Evolutionary conservation across 495 filamentous ascomycete species (phyloP).

Genomic region (Geoglossum glabrum): DNA sequence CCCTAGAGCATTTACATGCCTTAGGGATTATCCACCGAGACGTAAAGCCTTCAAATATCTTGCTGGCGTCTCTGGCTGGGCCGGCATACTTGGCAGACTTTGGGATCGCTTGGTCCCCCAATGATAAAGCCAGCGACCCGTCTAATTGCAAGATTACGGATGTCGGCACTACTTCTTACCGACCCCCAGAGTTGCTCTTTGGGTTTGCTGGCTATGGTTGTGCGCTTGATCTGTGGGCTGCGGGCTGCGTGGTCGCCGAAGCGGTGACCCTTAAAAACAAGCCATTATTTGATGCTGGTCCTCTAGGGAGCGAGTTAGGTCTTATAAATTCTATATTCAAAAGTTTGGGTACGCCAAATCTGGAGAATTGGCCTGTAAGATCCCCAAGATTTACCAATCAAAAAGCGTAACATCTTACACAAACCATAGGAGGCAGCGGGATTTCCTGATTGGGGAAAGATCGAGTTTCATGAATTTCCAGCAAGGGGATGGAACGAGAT

Average conservation of each 20-base stretch:
- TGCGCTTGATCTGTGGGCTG: conserved; percentile 73
- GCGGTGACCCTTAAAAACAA: conserved; percentile 21
- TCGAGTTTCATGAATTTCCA: conserved; percentile 35
- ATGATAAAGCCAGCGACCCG: conserved; percentile 39
- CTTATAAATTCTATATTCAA: conserved; percentile 80
- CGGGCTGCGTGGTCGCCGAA: conserved; percentile 65
- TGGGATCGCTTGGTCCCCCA: conserved; percentile 66
- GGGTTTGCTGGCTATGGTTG: conserved; percentile 51
- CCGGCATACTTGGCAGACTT: conserved; percentile 74
- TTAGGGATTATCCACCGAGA: conserved; percentile 76
- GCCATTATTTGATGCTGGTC: conserved; percentile 65
- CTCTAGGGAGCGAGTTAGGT: conserved; percentile 78
- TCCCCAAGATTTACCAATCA: background rate
- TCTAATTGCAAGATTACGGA: conserved; percentile 60
- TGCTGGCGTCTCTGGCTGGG: conserved; percentile 45
- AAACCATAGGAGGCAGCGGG: conserved; percentile 27
- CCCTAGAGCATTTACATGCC: conserved; percentile 48
- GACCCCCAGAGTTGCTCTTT: conserved; percentile 80
- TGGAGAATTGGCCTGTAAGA: conserved; percentile 55
- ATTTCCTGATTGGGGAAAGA: conserved; percentile 48
- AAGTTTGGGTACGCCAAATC: conserved; percentile 65
- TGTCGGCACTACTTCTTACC: conserved; percentile 80
- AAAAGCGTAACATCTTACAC: conserved; percentile 5
- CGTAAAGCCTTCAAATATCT: conserved; percentile 78
- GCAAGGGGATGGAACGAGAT: conserved; percentile 32